phyloP scores from a whole-genome alignment of 495 filamentous ascomycete genomes.

The Hypoxylon crocopeplum region DNA sequence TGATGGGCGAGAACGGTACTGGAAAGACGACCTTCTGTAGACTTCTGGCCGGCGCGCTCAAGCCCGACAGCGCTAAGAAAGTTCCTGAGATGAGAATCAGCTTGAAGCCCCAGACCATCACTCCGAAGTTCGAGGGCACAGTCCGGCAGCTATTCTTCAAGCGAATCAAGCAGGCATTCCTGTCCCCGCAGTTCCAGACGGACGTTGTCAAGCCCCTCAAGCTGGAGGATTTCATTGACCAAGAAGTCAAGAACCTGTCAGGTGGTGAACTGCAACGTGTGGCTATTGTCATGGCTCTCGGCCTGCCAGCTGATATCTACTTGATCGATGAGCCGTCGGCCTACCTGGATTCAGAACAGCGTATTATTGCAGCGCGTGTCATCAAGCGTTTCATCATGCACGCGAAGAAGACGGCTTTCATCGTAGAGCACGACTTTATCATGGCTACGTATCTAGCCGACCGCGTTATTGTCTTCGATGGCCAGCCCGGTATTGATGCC shows the following conservation, averaged over 20 bases:
- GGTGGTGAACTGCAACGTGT: slow-evolving; percentile 99
- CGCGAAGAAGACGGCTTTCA: slow-evolving; percentile 98
- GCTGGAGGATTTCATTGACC: slow-evolving; percentile 98
- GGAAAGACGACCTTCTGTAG: slow-evolving; percentile 98
- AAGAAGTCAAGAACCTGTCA: slow-evolving; percentile 98
- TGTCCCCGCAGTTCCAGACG: slow-evolving; percentile 97
- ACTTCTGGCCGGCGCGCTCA: slow-evolving; percentile 89
- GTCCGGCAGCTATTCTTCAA: slow-evolving; percentile 93
- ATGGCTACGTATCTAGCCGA: slow-evolving; percentile 98
- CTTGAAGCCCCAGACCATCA: slow-evolving; percentile 99
- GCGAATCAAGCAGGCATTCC: slow-evolving; percentile 95
- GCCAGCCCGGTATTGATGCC: slow-evolving; percentile 85
- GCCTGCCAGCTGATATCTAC: slow-evolving; percentile 97
- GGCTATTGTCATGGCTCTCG: slow-evolving; percentile 93
- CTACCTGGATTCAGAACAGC: slow-evolving; percentile 97
- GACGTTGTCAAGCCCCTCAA: slow-evolving; percentile 99
- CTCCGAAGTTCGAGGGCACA: slow-evolving; percentile 92
- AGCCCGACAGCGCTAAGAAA: slow-evolving; percentile 77
- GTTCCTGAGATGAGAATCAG: slow-evolving; percentile 94
- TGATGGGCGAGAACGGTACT: slow-evolving; percentile 99
- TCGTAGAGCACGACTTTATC: slow-evolving; percentile 99
- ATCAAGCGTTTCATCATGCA: slow-evolving; percentile 99
- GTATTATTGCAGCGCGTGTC: slow-evolving; percentile 94
- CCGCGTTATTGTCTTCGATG: slow-evolving; percentile 97
- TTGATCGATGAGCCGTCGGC: slow-evolving; percentile 95